Percentiles rank a stretch among this genome's conserved stretches.
Conservation (phyloP, 352 stramenopile genomes). For the Pythium aphanidermatum region DNA sequence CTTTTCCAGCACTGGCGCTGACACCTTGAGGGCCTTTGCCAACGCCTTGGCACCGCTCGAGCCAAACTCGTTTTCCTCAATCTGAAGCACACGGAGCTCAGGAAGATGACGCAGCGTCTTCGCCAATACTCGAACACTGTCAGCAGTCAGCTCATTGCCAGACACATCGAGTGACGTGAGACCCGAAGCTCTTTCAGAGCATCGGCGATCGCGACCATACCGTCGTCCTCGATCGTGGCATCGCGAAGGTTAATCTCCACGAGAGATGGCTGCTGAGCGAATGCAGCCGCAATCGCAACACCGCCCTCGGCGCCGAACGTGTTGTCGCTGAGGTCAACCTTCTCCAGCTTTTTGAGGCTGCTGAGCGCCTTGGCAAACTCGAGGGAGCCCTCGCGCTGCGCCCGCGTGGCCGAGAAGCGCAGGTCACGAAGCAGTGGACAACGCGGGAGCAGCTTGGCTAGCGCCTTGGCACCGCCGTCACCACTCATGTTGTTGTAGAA, state of each 20-base stretch:
- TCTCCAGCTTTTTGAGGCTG: slow-evolving; percentile 63
- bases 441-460: slow-evolving; percentile 83
- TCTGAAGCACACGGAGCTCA: slow-evolving; percentile 74
- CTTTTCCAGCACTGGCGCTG: slow-evolving; percentile 54
- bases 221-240: slow-evolving; percentile 87
- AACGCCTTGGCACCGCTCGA: slow-evolving; percentile 77
- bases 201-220: slow-evolving; percentile 75
- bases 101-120: slow-evolving; percentile 31
- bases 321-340: slow-evolving; percentile 93
- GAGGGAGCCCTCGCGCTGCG: slow-evolving; percentile 79
- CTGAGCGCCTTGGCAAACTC: slow-evolving; percentile 80
- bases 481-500: slow-evolving; percentile 98
- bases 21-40: slow-evolving; percentile 56
- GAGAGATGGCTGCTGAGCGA: slow-evolving; percentile 64
- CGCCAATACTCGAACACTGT: slow-evolving; percentile 50
- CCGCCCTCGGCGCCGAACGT: slow-evolving; percentile 88
- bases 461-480: slow-evolving; percentile 84
- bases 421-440: slow-evolving; percentile 85
- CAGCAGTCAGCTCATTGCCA: slow-evolving; percentile 87
- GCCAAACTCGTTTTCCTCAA: slow-evolving; percentile 93
- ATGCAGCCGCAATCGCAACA: slow-evolving; percentile 77
- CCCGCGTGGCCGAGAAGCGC: slow-evolving; percentile 91
- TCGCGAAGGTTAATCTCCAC: slow-evolving; percentile 89
- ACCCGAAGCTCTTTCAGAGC: slow-evolving; percentile 42
- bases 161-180: slow-evolving; percentile 89